Base-by-base conservation (phyloP, 176 grass and related monocot species). In the Zoysia pacifica region DNA sequence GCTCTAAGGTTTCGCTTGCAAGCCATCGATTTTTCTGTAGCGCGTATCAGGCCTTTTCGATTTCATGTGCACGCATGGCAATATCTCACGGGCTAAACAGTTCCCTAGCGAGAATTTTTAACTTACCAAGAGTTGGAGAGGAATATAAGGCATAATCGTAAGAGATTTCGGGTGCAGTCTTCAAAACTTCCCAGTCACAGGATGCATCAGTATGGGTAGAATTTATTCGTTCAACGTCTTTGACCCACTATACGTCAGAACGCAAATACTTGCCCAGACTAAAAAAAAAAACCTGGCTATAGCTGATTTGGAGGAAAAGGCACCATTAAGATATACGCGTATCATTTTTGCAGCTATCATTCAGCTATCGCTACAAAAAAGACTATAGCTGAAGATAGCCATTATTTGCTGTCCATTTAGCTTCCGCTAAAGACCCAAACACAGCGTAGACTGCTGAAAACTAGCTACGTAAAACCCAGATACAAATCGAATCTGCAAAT, bases 1-100 rank as follows among this genome's bases (percentile, higher is more conserved):
- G 76, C 37, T 19, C 37, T 43, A 60, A 88, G 62, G 70, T 79
- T 67, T 93, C 46, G 82, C 85, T 87, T 93, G 77, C 82, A 86
- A 88, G 88, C 36, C 45, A 90, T 72, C 68, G 67, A 52, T 11
- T 69, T 87, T 70, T 46, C 5, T 35, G 49, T 65, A 11, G 49
- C 0, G 0, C 48, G 48, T 35, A 45, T 18, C 41, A 46, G 5
- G 81, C 44, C 44, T 67, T 85, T 0, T 59, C 72, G 2, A 5
- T 73, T 81, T 72, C 36, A 43, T 47, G 37, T 41, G 78, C 60
- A 81, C 72, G 82, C 73, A 77, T 85, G 50, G 20, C 18, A 35
- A 38, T 11, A 62, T 4, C 63, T 63, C 73, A 51, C 74, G 74
- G 44, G 9, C 62, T 10, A 13, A 54, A 72, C 9, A 39, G 65